Base-by-base conservation (phyloP, 495 filamentous ascomycete genomes). In the Aspergillus panamensis region DNA sequence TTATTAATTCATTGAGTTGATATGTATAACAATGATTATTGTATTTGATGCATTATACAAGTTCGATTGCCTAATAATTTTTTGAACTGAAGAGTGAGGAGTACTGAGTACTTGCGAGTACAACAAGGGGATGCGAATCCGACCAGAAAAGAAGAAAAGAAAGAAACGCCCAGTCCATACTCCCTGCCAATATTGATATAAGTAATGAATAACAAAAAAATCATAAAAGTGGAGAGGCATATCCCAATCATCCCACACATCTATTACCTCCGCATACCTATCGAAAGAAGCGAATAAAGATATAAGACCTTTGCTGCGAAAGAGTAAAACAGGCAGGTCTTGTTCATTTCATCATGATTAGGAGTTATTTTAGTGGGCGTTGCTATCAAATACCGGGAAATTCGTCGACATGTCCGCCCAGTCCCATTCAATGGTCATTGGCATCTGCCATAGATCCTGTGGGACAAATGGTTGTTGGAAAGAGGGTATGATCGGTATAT, bases 371-470 rank as follows among this genome's bases (percentile, higher is more conserved):
- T 39, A 29, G 20, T 20, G 25, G 16, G 56, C 48, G 33, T 62
- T 61, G 29, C 51, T 54, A 53, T 73, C 76, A 47, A 79, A 77
- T 6, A 70, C 62, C 16, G 74, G 73, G 37, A 77, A 73, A 45
- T 84, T 88, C 10, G 66, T 69, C 21, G 74, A 73, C 82, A 94
- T 87, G 67, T 96, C 91, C 0, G 91, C 91, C 94, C 95, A 97
- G 66, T 97, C 91, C 95, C 95, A 98, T 67, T 97, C 95, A 19
- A 97, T 82, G 13, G 90, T 94, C 86, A 96, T 95, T 9, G 92
- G 89, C 84, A 96, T 87, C 70, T 91, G 88, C 89, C 92, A 98
- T 51, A 98, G 73, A 77, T 97, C 95, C 64, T 93, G 91, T n/a
- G 94, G 94, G 44, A 97, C 87, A 65, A 96, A 91, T 1, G 92